phyloP scores from a whole-genome alignment of 805 yeast species.

The Scheffersomyces stipitis region DNA sequence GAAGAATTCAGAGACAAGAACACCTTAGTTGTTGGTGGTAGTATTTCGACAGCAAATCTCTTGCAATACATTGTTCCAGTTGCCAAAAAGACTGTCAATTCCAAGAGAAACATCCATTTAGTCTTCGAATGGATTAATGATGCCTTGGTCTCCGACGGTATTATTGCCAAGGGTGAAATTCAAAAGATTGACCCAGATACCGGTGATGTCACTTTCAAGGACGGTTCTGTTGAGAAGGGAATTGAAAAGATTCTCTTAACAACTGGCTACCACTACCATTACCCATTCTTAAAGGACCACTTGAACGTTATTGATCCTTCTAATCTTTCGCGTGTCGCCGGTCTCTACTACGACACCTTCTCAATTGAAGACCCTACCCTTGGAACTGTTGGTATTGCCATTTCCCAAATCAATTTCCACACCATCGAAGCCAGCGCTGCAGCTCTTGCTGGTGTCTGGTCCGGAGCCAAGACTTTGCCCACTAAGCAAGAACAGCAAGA shows the following conservation, averaged over 20 bases:
- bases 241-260: conserved; percentile 46
- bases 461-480: conserved; percentile 41
- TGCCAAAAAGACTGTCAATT: conserved; percentile 23
- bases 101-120: conserved; percentile 27
- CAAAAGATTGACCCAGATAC: conserved; percentile 13
- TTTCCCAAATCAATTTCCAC: conserved; percentile 47
- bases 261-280: conserved; percentile 52
- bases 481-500: conserved; percentile 34
- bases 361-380: conserved; percentile 43
- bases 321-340: conserved; percentile 12
- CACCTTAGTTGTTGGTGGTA: conserved; percentile 44
- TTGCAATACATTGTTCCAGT: conserved; percentile 35
- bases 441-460: conserved; percentile 61
- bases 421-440: conserved; percentile 52
- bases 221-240: conserved; percentile 21
- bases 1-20: conserved; percentile 41
- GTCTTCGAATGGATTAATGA: conserved; percentile 36
- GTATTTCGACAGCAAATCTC: conserved; percentile 39
- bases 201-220: conserved; percentile 25
- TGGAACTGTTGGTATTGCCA: conserved; percentile 39
- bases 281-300: conserved; percentile 38
- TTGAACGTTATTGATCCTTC: conserved; percentile 22
- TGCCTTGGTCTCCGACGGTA: conserved; percentile 36
- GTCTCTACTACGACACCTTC: conserved; percentile 28
- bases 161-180: conserved; percentile 17